Evolutionary conservation across 305 asterid genomes (phyloP), one percentile per base, ranked within the genome.

Genomic region (Rubia peregrina): DNA sequence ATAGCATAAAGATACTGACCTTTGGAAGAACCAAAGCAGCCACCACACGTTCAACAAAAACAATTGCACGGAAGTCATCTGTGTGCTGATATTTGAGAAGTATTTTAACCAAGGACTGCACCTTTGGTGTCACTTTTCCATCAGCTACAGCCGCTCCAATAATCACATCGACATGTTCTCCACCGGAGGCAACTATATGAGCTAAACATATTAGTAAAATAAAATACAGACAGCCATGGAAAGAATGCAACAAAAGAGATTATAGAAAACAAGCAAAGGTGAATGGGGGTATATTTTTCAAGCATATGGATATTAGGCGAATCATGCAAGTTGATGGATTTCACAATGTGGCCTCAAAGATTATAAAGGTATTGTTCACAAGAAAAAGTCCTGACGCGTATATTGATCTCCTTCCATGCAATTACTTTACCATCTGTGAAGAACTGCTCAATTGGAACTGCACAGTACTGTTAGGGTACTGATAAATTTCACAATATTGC

Each of bases 141-240:
- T 95, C 99, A 71, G 99, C 99, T 80, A 95, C 99, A 76, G 99
- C 99, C 86, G 99, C 98, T 72, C 99, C 99, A 82, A 88, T 86
- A 75, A 90, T 85, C 80, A 78, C 97, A 84, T 95, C 99, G 59
- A 95, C 92, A 75, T 95, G 99, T 81, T 95, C 99, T 68, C 99
- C 99, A 77, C 96, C 97, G 77, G 98, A 95, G 75, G 90, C 98
- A 85, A 87, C 99, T 95, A 75, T 26, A 78, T 56, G 68, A 79
- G 61, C 77, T 22, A 79, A 36, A 24, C 61, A 76, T 67, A 82
- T 74, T 66, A 86, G 75, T 67, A 70, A n/a, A 42, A 56, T 33
- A 33, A 57, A 24, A 61, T 49, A 68, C 42, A 68, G 26, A 33
- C 63, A 30, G 40, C 36, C 36, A 33, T 33, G 36, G 36, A 33